A percentile compares a stretch with the other conserved stretches of the same genome.
Conservation (phyloP, 2,329 filamentous ascomycete genomes). For the Thermothelomyces thermophilus region DNA sequence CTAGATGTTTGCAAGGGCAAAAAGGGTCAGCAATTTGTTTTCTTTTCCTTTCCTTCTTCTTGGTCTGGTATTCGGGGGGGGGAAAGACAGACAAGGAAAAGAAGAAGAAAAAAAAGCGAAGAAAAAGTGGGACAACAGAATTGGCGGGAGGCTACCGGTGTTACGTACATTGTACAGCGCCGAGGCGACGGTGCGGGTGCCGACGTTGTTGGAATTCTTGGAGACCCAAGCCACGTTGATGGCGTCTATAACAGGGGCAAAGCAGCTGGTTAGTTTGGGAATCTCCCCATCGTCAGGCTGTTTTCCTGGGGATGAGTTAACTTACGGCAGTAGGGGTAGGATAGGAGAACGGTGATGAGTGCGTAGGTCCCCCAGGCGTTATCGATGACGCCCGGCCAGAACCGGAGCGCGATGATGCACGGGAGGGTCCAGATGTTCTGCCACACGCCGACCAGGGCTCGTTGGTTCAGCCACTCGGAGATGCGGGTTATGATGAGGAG, state of each 20-base stretch:
- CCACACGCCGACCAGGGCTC: conserved; percentile 39
- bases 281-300: too few species aligned
- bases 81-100: too few species aligned
- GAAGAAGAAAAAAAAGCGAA: background rate
- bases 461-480: conserved; percentile 44
- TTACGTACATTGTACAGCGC: conserved; percentile 48
- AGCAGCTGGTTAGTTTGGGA: background rate
- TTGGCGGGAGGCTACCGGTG: background rate
- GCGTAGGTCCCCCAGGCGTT: conserved; percentile 47
- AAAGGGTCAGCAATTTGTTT: background rate
- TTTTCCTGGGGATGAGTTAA: too few species aligned
- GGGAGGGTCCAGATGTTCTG: conserved; percentile 50
- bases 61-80: too few species aligned
- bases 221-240: conserved; percentile 54
- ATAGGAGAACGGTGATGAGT: conserved; percentile 42
- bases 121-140: background rate
- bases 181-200: conserved; percentile 51
- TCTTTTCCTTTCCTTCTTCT: too few species aligned
- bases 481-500: conserved; percentile 46
- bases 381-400: conserved; percentile 37
- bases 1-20: conserved; percentile 18
- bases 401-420: conserved; percentile 43
- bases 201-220: conserved; percentile 53
- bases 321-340: conserved; percentile 47
- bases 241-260: conserved; percentile 40